Conservation (phyloP, 306 rosid genomes). For the Oxytropis ochrocephala region DNA sequence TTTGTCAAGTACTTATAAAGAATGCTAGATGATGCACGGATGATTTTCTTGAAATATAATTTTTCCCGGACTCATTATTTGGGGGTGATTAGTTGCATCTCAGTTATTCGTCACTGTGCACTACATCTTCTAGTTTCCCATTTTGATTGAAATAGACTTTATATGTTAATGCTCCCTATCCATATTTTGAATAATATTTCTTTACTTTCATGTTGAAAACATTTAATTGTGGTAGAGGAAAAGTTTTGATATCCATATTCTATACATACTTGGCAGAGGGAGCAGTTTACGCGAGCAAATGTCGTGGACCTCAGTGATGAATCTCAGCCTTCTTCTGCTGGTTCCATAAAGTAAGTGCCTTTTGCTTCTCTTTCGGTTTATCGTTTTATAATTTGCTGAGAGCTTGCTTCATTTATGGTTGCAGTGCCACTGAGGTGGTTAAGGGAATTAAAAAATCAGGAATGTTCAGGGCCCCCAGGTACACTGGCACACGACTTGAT, state of each 20-base stretch:
- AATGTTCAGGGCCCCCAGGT: conserved; percentile 43
- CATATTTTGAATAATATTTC: neutral
- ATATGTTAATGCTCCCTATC: neutral
- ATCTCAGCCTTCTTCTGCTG: neutral
- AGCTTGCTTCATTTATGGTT: conserved; percentile 21
- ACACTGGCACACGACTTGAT: conserved; percentile 58
- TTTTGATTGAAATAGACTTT: neutral
- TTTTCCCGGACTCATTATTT: neutral
- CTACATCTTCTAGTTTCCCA: neutral
- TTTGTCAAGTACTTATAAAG: too few relatives aligned
- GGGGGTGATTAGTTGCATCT: neutral
- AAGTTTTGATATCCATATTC: neutral
- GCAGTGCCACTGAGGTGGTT: conserved; percentile 28
- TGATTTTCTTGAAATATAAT: too few relatives aligned
- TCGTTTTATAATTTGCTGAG: neutral
- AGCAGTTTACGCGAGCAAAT: conserved; percentile 33
- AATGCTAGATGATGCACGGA: too few relatives aligned
- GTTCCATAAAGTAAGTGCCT: conserved; percentile 23
- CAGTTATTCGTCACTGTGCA: neutral
- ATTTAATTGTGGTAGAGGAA: neutral
- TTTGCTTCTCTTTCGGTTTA: neutral
- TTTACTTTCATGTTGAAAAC: neutral
- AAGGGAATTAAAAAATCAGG: conserved; percentile 38
- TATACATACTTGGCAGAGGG: conserved; percentile 27
- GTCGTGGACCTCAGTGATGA: conserved; percentile 21